phyloP scores from a whole-genome alignment of 2,329 filamentous ascomycete genomes.

The Beauveria pseudobassiana region DNA sequence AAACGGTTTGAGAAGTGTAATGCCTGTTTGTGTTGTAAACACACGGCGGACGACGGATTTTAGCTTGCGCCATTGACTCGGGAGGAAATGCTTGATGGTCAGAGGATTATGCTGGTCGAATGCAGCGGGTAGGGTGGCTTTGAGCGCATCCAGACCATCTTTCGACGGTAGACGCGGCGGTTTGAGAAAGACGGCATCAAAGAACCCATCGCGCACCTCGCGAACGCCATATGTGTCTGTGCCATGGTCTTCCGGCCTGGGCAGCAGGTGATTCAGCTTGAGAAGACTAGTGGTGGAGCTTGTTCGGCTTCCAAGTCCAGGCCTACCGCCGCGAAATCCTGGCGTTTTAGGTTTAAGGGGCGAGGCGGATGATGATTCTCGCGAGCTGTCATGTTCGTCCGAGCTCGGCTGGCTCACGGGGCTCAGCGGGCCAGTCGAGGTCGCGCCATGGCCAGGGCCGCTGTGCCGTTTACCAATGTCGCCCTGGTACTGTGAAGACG shows the following conservation, averaged over 20 bases:
- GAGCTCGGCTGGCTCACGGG: not conserved
- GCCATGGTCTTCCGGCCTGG: slow-evolving; percentile 26
- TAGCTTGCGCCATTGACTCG: slow-evolving; percentile 39
- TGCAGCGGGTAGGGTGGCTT: slow-evolving; percentile 37
- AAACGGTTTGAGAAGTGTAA: slow-evolving; percentile 45
- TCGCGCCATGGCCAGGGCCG: not conserved
- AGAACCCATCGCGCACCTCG: slow-evolving; percentile 39
- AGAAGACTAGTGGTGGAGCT: slow-evolving; percentile 24
- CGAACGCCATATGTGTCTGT: slow-evolving; percentile 34
- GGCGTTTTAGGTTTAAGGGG: not conserved
- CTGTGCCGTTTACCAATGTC: not conserved
- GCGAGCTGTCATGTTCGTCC: not conserved
- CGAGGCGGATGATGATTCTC: not conserved
- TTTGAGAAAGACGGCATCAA: slow-evolving; percentile 40
- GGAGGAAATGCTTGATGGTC: slow-evolving; percentile 38
- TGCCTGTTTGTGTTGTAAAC: slow-evolving; percentile 41
- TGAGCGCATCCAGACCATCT: slow-evolving; percentile 30
- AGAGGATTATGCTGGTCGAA: slow-evolving; percentile 41
- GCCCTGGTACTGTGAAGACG: not conserved
- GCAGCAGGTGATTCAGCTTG: slow-evolving; percentile 27
- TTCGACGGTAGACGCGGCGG: slow-evolving; percentile 30
- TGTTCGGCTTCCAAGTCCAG: slow-evolving; percentile 15
- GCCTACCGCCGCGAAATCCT: not conserved
- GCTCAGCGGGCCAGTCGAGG: not conserved
- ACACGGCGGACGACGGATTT: slow-evolving; percentile 32